Evolutionary conservation across 192 early-diverging fungal genomes (phyloP), one percentile per base, ranked within the genome.

Genomic region (Entophlyctis helioformis): DNA sequence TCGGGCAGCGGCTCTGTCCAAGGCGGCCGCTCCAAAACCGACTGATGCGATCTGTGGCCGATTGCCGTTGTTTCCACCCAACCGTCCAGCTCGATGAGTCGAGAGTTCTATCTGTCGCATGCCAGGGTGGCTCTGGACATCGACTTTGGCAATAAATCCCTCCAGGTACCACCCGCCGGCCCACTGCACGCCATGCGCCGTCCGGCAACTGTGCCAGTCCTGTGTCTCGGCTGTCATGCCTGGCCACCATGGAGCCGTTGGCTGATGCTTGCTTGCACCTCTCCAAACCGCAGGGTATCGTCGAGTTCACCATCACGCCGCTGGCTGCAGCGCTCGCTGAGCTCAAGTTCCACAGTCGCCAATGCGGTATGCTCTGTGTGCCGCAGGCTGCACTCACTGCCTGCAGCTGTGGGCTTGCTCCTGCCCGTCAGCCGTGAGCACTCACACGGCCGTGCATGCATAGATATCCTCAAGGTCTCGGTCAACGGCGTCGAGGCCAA

Each of bases 331-430:
- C 56, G 37, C 43, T 61, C n/a, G 20, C 18, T 1, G 31, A 41
- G 19, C 27, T 68, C 23, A n/a, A 45, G 29, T 36, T 68, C 21
- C 63, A 68, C 44, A 53, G 62, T 42, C 51, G 65, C 21, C 56
- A 60, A 42, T 34, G 39, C 36, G 35, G 60, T 67, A 53, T 9
- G 60, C 59, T 26, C 24, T 31, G 9, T 31, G 1, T 28, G 3
- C 1, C 2, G 18, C 0, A 7, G 13, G 18, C 35, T 31, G 2
- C 11, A 46, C 11, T 13, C 3, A 32, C 7, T 2, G 13, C 16
- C 5, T 16, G 16, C 5, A 35, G 3, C 32, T 34, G 25, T 24
- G 22, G 24, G 11, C 42, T 3, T 24, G 3, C 21, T 19, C 42
- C 23, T 4, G 8, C 9, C 18, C 18, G 18, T 54, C 36, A 26